Evolutionary conservation across 257 asterid species (phyloP).

Genomic region (Plantago ovata): DNA sequence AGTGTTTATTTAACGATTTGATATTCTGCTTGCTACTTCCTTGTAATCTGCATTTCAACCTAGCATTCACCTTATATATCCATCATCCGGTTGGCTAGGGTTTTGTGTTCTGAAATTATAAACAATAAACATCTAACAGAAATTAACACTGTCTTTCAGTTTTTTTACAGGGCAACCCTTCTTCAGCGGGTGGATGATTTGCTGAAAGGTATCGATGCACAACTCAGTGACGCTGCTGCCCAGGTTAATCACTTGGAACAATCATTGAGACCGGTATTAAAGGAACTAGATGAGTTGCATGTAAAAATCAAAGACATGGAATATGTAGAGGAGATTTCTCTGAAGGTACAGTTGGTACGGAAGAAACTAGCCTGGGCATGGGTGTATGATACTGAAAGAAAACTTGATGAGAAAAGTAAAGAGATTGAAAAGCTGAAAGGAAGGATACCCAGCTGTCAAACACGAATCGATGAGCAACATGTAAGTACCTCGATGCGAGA

Average conservation of each 20-base stretch:
- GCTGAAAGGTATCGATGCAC: conserved; percentile 55
- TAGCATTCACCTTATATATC: conserved; percentile 10
- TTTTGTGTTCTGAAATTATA: background rate
- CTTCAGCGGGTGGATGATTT: conserved; percentile 88
- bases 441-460: conserved; percentile 68
- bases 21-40: background rate
- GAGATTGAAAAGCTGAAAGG: conserved; percentile 52
- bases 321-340: conserved; percentile 72
- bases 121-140: conserved; percentile 17
- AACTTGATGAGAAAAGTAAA: conserved; percentile 47
- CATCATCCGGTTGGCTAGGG: conserved; percentile 17
- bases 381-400: conserved; percentile 72
- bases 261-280: conserved; percentile 60
- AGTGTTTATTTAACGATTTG: too few relatives aligned
- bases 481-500: conserved; percentile 35
- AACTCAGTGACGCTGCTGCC: conserved; percentile 52
- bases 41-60: conserved; percentile 5
- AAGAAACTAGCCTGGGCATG: conserved; percentile 93
- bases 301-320: conserved; percentile 80
- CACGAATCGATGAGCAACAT: conserved; percentile 52
- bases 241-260: conserved; percentile 70
- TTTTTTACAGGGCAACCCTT: conserved; percentile 94
- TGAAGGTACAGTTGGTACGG: conserved; percentile 55
- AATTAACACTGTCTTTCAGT: conserved; percentile 45
- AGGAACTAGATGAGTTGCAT: conserved; percentile 81